A percentile compares a stretch with the other conserved stretches of the same genome.
Evolutionary conservation across 2,329 filamentous ascomycete genomes (phyloP).

Genomic region (Hymenotorrendiella dingleyae): DNA sequence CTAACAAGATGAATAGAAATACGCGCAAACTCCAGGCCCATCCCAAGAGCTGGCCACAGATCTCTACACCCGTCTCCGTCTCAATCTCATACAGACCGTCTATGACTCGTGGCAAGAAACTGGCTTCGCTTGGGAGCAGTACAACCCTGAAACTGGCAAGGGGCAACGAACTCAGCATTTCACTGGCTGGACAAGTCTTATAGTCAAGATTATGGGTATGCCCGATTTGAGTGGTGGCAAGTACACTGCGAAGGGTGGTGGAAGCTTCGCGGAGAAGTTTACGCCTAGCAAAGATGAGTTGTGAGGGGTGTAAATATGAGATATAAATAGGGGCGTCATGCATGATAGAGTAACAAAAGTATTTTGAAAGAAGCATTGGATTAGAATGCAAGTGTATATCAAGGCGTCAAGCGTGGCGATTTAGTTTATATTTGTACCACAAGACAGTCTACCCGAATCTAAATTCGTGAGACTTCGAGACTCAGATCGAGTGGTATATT

Average conservation of each 20-base stretch:
- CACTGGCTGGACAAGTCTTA: constrained; percentile 96
- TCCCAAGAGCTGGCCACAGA: constrained; percentile 62
- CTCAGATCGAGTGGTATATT: too few species aligned
- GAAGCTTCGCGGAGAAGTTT: neutral
- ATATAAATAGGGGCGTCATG: too few species aligned
- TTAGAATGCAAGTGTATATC: too few species aligned
- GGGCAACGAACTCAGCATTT: constrained; percentile 98
- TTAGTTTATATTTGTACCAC: too few species aligned
- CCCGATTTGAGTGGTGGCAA: constrained; percentile 47
- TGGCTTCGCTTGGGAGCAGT: constrained; percentile 98
- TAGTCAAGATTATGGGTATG: constrained; percentile 97
- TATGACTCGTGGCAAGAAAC: constrained; percentile 84
- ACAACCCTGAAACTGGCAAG: constrained; percentile 84
- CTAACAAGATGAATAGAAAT: constrained; percentile 53
- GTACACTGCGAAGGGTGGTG: constrained; percentile 9
- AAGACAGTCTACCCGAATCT: too few species aligned
- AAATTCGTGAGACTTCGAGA: too few species aligned
- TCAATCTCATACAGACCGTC: constrained; percentile 83
- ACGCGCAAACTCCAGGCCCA: constrained; percentile 53
- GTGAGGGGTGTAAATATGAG: too few species aligned
- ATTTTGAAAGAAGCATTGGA: too few species aligned
- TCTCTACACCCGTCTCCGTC: constrained; percentile 70
- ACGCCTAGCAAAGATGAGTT: constrained; percentile 20
- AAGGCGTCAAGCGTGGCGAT: too few species aligned
- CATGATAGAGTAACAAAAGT: too few species aligned